These are phyloP conservation scores for Saccharomyces pastorianus DNA, from an alignment of 1,139 yeast genomes.

Conservation along the genomic window DNA sequence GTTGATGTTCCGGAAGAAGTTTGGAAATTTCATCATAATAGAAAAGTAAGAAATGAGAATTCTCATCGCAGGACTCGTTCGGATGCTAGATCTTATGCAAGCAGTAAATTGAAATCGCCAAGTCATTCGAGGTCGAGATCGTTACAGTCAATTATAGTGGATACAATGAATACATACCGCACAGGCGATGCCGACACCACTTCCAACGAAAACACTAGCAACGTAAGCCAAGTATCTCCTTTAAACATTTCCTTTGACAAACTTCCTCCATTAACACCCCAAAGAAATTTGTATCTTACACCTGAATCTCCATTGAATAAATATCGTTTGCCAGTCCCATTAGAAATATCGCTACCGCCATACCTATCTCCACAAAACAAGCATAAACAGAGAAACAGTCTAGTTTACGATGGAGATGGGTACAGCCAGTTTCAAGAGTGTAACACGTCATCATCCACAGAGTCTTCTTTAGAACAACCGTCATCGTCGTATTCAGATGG, in stretches of 20 bases:
- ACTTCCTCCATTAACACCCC: not conserved
- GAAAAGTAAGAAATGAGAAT: not conserved
- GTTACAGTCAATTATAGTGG: conserved; percentile 25
- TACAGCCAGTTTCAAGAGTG: conserved; percentile 20
- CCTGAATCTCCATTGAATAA: conserved; percentile 32
- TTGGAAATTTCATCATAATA: conserved; percentile 21
- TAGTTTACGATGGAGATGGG: conserved; percentile 27
- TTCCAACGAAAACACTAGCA: not conserved
- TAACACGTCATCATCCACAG: conserved; percentile 2
- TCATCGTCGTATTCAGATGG: conserved; percentile 4
- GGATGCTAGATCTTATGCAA: not conserved
- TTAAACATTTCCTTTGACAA: conserved; percentile 5
- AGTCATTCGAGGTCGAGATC: conserved; percentile 16
- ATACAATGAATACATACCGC: conserved; percentile 18
- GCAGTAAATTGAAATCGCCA: not conserved
- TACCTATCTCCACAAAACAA: conserved; percentile 31
- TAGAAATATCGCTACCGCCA: conserved; percentile 33
- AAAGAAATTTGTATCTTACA: conserved; percentile 25
- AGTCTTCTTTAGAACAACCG: conserved; percentile 2
- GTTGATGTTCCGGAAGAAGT: conserved; percentile 27
- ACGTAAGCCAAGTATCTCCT: conserved; percentile 9
- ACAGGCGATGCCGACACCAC: conserved; percentile 1
- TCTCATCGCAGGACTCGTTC: not conserved
- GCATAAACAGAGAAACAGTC: conserved; percentile 17
- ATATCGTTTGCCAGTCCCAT: conserved; percentile 32